phyloP scores from a whole-genome alignment of 768 basidiomycete genomes.

The Leccinum sublutescens region DNA sequence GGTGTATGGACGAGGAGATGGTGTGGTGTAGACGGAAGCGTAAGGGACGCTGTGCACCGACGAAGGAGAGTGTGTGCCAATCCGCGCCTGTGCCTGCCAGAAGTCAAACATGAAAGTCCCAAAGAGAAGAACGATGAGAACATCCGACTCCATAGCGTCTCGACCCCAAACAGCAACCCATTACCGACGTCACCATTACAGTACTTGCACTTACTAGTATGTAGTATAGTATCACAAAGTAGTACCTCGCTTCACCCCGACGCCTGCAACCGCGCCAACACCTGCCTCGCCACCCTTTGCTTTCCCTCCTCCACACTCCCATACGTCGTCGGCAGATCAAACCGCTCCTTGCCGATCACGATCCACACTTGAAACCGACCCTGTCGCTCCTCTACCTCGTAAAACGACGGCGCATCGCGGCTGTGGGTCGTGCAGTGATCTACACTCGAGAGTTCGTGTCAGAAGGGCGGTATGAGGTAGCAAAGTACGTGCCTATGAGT shows the following conservation, averaged over 20 bases:
- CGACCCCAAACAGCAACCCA: not conserved
- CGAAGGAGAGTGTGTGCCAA: constrained; percentile 54
- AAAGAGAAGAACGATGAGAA: too few relatives aligned
- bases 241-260: not conserved
- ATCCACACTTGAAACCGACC: constrained; percentile 43
- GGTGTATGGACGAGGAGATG: constrained; percentile 64
- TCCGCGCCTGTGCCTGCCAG: constrained; percentile 70
- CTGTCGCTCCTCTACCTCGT: constrained; percentile 22
- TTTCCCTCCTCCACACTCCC: constrained; percentile 38
- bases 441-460: constrained; percentile 8
- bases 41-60: constrained; percentile 49
- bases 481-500: constrained; percentile 13
- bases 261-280: constrained; percentile 38
- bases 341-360: constrained; percentile 42
- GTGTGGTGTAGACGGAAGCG: constrained; percentile 58
- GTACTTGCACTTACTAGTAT: too few relatives aligned
- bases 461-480: not conserved
- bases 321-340: constrained; percentile 44
- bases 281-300: constrained; percentile 45
- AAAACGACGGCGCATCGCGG: constrained; percentile 34
- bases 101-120: constrained; percentile 29
- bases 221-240: not conserved
- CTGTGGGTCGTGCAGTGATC: constrained; percentile 18
- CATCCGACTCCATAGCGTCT: too few relatives aligned
- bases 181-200: not conserved